These are phyloP conservation scores for Caloboletus inedulis DNA, from an alignment of 1,284 basidiomycete genomes.

Conservation along the genomic window DNA sequence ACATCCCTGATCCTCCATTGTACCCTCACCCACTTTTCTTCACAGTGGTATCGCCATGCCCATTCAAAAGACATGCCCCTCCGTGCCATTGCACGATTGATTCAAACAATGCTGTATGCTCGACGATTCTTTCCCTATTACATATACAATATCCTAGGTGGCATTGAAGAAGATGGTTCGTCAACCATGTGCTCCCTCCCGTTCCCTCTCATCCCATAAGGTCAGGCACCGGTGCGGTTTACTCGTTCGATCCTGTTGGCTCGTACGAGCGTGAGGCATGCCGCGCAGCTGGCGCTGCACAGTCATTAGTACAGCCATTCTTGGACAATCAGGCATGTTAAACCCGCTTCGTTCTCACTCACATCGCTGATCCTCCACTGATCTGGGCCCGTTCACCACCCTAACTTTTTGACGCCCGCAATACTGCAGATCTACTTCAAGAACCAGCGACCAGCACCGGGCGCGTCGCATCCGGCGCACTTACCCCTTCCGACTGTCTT, in stretches of 20 bases:
- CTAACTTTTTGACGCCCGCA: constrained; percentile 1
- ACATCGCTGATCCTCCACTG: constrained; percentile 45
- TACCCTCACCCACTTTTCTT: constrained; percentile 10
- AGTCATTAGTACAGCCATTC: constrained; percentile 90
- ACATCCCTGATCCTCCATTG: constrained; percentile 1
- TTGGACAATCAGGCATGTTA: constrained; percentile 86
- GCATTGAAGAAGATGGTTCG: constrained; percentile 92
- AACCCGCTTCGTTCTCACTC: neutral
- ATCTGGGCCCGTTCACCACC: constrained; percentile 37
- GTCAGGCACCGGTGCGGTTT: constrained; percentile 87
- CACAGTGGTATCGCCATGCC: constrained; percentile 90
- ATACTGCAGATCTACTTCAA: constrained; percentile 85
- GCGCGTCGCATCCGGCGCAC: constrained; percentile 72
- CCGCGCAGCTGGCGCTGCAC: constrained; percentile 89
- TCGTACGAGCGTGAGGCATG: constrained; percentile 94
- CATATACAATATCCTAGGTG: constrained; percentile 92
- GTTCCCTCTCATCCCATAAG: constrained; percentile 11
- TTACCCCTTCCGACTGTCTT: constrained; percentile 79
- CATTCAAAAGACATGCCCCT: constrained; percentile 94
- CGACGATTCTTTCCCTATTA: constrained; percentile 97
- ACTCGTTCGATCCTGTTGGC: constrained; percentile 95
- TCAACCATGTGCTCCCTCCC: constrained; percentile 17
- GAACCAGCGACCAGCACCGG: constrained; percentile 76
- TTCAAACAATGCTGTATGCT: constrained; percentile 94
- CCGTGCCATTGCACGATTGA: constrained; percentile 87